These are phyloP conservation scores for Nyssa sinensis DNA, from an alignment of 148 eudicot species.

Conservation along the genomic window DNA sequence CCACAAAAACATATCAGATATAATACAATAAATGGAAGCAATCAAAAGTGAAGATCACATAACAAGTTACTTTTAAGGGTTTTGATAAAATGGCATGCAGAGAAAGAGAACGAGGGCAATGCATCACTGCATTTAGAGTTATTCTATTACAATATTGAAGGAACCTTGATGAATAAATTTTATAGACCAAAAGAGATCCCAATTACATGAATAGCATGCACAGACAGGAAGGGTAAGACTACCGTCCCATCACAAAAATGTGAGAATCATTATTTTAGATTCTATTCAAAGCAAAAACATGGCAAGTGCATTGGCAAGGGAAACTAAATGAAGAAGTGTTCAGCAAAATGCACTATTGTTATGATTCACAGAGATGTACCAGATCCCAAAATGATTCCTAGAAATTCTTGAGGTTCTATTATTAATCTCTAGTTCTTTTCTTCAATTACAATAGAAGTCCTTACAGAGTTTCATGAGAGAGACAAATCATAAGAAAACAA, in stretches of 20 bases:
- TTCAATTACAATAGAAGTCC: too few species aligned
- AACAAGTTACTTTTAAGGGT: not conserved
- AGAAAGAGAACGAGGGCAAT: not conserved
- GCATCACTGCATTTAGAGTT: not conserved
- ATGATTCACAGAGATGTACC: not conserved
- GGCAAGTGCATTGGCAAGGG: too few species aligned
- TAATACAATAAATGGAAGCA: not conserved
- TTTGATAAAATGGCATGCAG: not conserved
- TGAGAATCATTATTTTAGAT: not conserved
- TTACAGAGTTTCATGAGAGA: not conserved
- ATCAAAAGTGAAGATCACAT: not conserved
- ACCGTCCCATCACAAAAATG: not conserved
- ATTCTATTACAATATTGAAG: too few species aligned
- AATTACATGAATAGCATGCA: not conserved
- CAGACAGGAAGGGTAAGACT: not conserved
- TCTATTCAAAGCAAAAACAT: too few species aligned
- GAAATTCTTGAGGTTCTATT: not conserved
- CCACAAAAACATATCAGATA: not conserved
- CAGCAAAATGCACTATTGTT: not conserved
- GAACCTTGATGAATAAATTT: not conserved
- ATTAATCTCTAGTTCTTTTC: not conserved
- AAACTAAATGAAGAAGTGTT: too few species aligned
- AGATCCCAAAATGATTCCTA: conserved; percentile 1
- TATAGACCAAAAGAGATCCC: not conserved
- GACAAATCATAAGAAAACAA: not conserved